A percentile compares a stretch with the other conserved stretches of the same genome.
Conservation (phyloP, 2,329 filamentous ascomycete genomes). For the Sporothrix pseudoabietina region DNA sequence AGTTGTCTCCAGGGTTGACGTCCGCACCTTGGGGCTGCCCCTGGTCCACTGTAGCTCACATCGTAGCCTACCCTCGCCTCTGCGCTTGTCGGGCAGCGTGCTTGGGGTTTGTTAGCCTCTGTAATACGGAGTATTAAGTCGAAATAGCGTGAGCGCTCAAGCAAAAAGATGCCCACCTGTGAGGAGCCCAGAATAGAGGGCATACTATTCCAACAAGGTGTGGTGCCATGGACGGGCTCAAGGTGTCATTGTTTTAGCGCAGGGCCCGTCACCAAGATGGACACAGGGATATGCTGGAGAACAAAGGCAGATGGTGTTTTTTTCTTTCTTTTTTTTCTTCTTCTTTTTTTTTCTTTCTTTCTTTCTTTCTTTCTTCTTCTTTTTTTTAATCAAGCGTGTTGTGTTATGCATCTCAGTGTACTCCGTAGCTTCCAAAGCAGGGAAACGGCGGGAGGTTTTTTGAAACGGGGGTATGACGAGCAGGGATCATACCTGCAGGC, state of each 20-base stretch:
- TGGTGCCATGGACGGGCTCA: background rate
- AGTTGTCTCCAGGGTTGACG: conserved; percentile 1
- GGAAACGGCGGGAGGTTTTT: background rate
- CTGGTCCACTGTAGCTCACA: conserved; percentile 3
- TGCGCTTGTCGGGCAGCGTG: background rate
- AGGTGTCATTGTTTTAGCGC: conserved; percentile 15
- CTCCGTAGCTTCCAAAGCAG: background rate
- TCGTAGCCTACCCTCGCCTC: background rate
- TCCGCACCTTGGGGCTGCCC: background rate
- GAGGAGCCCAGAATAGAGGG: background rate
- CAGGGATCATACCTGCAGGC: background rate
- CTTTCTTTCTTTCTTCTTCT: background rate
- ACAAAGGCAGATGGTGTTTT: conserved; percentile 10
- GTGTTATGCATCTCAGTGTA: background rate
- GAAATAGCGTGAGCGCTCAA: background rate
- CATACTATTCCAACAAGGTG: background rate
- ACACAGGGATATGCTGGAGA: conserved; percentile 13
- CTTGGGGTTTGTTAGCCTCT: background rate
- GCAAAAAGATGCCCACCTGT: background rate
- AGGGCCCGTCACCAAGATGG: background rate
- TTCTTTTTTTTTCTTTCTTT: background rate
- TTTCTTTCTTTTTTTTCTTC: background rate
- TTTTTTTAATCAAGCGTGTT: background rate
- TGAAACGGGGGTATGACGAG: background rate
- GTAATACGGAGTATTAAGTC: background rate